phyloP scores from a whole-genome alignment of 116 monocot species.

The Dioscorea cayenensis region DNA sequence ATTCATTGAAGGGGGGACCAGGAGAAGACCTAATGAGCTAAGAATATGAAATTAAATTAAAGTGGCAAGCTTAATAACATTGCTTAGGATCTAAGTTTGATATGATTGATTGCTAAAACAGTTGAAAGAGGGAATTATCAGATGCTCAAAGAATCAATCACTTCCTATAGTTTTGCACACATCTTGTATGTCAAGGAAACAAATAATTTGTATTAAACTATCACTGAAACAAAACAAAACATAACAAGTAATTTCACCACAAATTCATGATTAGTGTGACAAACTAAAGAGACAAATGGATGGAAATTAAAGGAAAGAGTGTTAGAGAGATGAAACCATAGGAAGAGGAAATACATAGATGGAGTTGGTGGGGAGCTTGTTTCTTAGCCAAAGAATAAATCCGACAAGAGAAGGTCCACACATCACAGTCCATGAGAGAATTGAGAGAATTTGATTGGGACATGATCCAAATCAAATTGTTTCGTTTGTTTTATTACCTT shows the following conservation, averaged over 20 bases:
- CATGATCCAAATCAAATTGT: no score
- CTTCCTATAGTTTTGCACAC: no score
- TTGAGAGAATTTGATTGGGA: no score
- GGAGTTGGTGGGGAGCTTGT: neutral
- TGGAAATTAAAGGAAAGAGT: neutral
- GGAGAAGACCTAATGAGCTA: neutral
- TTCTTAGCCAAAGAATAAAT: neutral
- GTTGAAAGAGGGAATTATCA: neutral
- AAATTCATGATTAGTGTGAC: neutral
- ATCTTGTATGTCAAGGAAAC: no score
- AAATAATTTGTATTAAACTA: no score
- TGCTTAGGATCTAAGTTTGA: neutral
- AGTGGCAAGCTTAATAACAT: neutral
- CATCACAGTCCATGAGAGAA: no score
- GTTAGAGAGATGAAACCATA: neutral
- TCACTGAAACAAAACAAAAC: no score
- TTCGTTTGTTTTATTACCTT: no score
- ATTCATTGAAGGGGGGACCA: no score
- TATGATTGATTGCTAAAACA: neutral
- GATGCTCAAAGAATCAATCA: neutral
- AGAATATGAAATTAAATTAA: neutral
- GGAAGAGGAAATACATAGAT: neutral
- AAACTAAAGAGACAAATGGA: neutral
- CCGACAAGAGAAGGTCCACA: neutral
- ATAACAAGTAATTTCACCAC: no score